Conservation (phyloP, 495 filamentous ascomycete species). For the Penicillium alfredii region DNA sequence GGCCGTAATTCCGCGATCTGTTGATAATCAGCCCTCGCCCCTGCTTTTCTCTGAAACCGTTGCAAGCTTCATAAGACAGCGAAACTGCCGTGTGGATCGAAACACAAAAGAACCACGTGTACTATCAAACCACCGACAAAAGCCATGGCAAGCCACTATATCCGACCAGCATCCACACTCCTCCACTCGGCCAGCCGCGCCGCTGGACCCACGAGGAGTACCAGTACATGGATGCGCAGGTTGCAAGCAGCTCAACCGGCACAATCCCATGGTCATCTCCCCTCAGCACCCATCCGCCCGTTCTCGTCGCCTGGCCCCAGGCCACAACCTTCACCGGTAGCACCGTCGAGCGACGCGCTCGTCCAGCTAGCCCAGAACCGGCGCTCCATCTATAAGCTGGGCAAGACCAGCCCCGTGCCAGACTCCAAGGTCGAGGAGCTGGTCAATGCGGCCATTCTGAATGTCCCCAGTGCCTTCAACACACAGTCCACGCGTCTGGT, state of each 20-base stretch:
- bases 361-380: slow-evolving; percentile 37
- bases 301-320: slow-evolving; percentile 57
- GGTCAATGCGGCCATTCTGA: slow-evolving; percentile 41
- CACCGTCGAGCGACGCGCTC: slow-evolving; percentile 29
- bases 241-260: neutral
- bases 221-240: too few species aligned
- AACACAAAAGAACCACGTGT: too few species aligned
- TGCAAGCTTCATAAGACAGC: too few species aligned
- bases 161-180: too few species aligned
- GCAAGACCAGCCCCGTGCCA: slow-evolving; percentile 38
- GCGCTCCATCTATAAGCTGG: slow-evolving; percentile 46
- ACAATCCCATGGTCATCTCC: too few species aligned
- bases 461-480: slow-evolving; percentile 50
- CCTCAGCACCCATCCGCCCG: slow-evolving; percentile 37
- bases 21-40: too few species aligned
- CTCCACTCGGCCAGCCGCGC: too few species aligned
- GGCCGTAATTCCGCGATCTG: neutral
- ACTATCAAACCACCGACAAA: too few species aligned
- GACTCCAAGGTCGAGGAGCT: slow-evolving; percentile 47
- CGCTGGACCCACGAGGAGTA: too few species aligned
- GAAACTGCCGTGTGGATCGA: too few species aligned
- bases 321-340: slow-evolving; percentile 9
- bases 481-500: slow-evolving; percentile 48
- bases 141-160: too few species aligned
- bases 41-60: too few species aligned